Evolutionary conservation across 2,329 filamentous ascomycete species (phyloP), one percentile per base, ranked within the genome.

Genomic region (Coleophoma eucalyptorum): DNA sequence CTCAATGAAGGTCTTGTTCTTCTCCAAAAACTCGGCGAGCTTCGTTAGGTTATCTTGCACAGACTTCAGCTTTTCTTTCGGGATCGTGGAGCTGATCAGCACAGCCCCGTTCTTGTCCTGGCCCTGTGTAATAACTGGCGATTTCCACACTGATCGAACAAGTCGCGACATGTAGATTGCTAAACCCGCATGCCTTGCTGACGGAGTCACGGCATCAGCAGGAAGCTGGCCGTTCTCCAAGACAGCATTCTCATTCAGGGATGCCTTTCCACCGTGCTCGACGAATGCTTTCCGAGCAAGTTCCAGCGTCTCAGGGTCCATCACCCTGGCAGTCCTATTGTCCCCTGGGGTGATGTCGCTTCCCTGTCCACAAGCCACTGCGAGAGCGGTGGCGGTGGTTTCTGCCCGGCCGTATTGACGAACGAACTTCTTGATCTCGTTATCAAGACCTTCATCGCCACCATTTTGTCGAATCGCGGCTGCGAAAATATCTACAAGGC

Each of bases 321-420:
- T 87, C 20, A 88, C 77, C 56, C 77, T 79, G 0, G 89, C 85
- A 10, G 86, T 71, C 41, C 91, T 83, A 41, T 84, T 81, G 51
- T 90, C 88, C 0, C 87, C 87, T 18, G 89, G 81, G 20, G 77
- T 71, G 3, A 78, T 67, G 62, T 96, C 93, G 21, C 87, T 86
- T 10, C 91, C 93, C 66, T 97, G 92, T 4, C 93, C 92, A 67
- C 94, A 99, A 35, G 94, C 92, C 31, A 99, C 94, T 11, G 94
- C 94, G 47, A 99, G 74, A 21, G 94, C 92, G 38, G 93, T 91
- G 0, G 94, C 90, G 49, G 95, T 86, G 0, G 89, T 94, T 67
- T 99, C 94, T 3, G 87, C 85, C 11, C 92, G 83, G 12, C 94
- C 94, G 65, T 97, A 99, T 10, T 86, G 79, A 51, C 85, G 82